Base-by-base conservation (phyloP, 208 protist genomes). In the Crithidia sp. region DNA sequence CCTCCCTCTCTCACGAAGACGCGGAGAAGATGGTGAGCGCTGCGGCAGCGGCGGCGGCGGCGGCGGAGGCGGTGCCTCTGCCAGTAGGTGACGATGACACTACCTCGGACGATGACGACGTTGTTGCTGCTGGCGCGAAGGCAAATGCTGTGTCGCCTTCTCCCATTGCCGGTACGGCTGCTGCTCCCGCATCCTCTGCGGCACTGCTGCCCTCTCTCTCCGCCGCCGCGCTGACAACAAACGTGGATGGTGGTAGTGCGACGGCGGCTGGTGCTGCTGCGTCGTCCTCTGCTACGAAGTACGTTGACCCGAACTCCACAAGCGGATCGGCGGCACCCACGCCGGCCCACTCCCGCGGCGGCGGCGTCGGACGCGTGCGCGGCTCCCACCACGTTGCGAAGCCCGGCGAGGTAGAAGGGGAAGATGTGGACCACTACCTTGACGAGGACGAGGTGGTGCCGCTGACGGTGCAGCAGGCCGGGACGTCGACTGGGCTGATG, bases 391-490 rank as follows among this genome's bases (percentile, higher is more conserved):
- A 52, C 52, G 19, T 44, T 8, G 52, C 68, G 12, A 81, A 69
- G 44, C n/a, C 36, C 7, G 37, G 37, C 36, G 73, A 82, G 37
- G 66, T 37, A 56, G 62, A 81, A 43, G 68, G 78, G 16, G 67
- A 81, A 52, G 77, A 89, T 36, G 82, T 84, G 36, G 84, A 87
- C 49, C 79, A 85, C 59, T 87, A 84, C 65, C 53, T 68, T 16
- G 77, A 85, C 19, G 66, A 76, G 4, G 84, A 87, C 49, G 83
- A 86, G 57, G 74, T 89, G 58, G 79, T 85, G 60, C 84, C 83
- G 16, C 76, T 92, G 13, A 80, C 70, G 45, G 81, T 85, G 74
- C 73, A 88, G 79, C 75, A 77, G 55, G 71, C 58, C n/a, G 71
- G 61, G 40, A 66, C 58, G 7, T 52, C 66, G 7, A 36, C 73